phyloP scores from a whole-genome alignment of 495 filamentous ascomycete genomes.

The Collariella sp. region DNA sequence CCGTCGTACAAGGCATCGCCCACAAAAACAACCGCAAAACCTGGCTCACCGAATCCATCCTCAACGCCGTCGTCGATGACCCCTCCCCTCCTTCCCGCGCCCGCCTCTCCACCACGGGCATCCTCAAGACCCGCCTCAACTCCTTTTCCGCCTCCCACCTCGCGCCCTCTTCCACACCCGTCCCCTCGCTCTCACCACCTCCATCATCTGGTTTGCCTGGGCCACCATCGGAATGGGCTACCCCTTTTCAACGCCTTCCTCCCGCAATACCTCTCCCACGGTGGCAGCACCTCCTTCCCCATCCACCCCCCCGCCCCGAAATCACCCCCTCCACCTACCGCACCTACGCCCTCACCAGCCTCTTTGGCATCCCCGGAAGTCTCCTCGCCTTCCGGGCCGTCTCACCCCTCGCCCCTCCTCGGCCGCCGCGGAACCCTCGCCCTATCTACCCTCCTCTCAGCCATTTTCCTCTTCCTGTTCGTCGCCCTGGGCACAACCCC shows the following conservation, averaged over 20 bases:
- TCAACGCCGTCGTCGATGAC: conserved; percentile 45
- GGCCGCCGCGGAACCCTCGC: conserved; percentile 68
- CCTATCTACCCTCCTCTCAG: conserved; percentile 57
- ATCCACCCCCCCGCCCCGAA: conserved; percentile 7
- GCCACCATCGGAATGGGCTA: conserved; percentile 51
- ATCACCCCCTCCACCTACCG: conserved; percentile 47
- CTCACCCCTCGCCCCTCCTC: conserved; percentile 49
- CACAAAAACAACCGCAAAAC: conserved; percentile 57
- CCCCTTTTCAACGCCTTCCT: conserved; percentile 82
- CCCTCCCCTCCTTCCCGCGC: conserved; percentile 16
- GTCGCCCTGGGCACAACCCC: conserved; percentile 52
- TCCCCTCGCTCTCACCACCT: conserved; percentile 42
- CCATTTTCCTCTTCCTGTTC: conserved; percentile 61
- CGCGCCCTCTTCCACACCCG: conserved; percentile 40
- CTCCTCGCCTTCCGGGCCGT: conserved; percentile 63
- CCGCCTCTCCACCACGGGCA: conserved; percentile 27
- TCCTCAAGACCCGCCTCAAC: conserved; percentile 31
- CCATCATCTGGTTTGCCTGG: conserved; percentile 52
- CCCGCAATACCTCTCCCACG: conserved; percentile 68
- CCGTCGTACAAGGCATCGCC: conserved; percentile 67
- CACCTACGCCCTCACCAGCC: conserved; percentile 66
- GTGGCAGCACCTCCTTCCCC: conserved; percentile 31
- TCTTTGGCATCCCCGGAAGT: conserved; percentile 64
- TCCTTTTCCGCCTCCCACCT: conserved; percentile 39
- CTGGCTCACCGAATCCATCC: conserved; percentile 49